Conservation (phyloP, 2,329 filamentous ascomycete species). For the Colletotrichum siamense region DNA sequence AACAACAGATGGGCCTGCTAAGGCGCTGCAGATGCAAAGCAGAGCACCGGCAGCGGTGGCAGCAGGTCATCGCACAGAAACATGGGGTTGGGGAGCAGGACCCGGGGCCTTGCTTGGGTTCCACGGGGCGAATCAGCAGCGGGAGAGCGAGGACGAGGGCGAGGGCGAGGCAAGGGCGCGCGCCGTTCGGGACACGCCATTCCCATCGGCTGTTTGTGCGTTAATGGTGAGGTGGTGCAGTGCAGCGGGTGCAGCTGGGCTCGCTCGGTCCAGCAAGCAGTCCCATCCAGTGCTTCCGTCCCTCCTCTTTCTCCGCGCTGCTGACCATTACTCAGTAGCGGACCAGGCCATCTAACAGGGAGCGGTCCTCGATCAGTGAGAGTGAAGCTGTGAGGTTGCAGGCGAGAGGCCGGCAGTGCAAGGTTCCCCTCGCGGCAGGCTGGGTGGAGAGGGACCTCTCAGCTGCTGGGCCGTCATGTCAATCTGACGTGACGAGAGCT, state of each 20-base stretch:
- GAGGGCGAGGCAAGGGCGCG: conserved; percentile 1
- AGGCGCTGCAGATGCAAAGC: conserved; percentile 1
- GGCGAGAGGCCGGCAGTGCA: neutral
- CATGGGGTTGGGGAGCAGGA: conserved; percentile 7
- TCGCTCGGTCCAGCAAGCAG: neutral
- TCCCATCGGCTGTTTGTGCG: neutral
- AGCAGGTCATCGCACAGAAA: conserved; percentile 20
- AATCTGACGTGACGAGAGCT: conserved; percentile 21
- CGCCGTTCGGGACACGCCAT: conserved; percentile 14
- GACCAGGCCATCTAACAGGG: neutral
- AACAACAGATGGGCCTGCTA: neutral
- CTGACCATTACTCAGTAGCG: neutral
- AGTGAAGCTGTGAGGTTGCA: conserved; percentile 5
- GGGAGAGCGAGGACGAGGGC: neutral
- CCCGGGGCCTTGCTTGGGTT: neutral
- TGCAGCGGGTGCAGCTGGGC: neutral
- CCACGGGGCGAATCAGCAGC: conserved; percentile 20
- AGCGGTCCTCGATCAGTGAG: neutral
- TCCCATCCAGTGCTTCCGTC: neutral
- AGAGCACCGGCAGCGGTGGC: neutral
- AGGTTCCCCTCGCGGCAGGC: conserved; percentile 11
- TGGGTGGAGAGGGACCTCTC: conserved; percentile 7
- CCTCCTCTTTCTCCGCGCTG: neutral
- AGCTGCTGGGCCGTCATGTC: conserved; percentile 1
- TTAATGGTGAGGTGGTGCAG: neutral